Percentiles rank a stretch among this genome's conserved stretches.
phyloP scores from a whole-genome alignment of 306 rosid species.

The Rosa rugosa region DNA sequence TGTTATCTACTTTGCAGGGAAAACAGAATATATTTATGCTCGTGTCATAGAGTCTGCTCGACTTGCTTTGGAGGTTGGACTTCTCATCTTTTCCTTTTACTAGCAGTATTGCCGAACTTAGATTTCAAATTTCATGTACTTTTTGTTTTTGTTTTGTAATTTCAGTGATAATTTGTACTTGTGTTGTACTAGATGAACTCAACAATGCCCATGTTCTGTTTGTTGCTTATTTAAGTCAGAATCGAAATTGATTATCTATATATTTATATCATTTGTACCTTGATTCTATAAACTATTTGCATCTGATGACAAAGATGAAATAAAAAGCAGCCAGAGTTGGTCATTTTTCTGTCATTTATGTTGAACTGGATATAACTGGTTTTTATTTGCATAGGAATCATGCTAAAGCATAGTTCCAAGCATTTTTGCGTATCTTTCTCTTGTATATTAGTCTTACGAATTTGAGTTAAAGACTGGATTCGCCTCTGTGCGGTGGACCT shows the following conservation, averaged over 20 bases:
- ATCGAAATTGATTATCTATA: background rate
- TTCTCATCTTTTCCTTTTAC: slow-evolving; percentile 9
- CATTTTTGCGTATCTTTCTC: slow-evolving; percentile 1
- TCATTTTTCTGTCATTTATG: background rate
- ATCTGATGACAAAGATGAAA: background rate
- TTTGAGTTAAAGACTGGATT: background rate
- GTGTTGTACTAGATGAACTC: background rate
- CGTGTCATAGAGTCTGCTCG: slow-evolving; percentile 67
- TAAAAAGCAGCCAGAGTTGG: background rate
- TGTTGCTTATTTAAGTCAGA: background rate
- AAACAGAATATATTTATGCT: slow-evolving; percentile 88
- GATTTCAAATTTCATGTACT: background rate
- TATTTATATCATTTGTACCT: background rate
- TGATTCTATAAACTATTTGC: background rate
- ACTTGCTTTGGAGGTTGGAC: slow-evolving; percentile 68
- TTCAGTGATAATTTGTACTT: background rate
- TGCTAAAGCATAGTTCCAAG: background rate
- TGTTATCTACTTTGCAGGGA: slow-evolving; percentile 63
- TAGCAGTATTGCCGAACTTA: background rate
- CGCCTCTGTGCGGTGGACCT: background rate
- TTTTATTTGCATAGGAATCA: background rate
- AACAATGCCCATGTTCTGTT: background rate
- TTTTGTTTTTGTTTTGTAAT: background rate
- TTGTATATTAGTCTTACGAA: background rate
- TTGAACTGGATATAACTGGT: background rate